Evolutionary conservation across 2,329 filamentous ascomycete species (phyloP).

Genomic region (Cadophora sp.): DNA sequence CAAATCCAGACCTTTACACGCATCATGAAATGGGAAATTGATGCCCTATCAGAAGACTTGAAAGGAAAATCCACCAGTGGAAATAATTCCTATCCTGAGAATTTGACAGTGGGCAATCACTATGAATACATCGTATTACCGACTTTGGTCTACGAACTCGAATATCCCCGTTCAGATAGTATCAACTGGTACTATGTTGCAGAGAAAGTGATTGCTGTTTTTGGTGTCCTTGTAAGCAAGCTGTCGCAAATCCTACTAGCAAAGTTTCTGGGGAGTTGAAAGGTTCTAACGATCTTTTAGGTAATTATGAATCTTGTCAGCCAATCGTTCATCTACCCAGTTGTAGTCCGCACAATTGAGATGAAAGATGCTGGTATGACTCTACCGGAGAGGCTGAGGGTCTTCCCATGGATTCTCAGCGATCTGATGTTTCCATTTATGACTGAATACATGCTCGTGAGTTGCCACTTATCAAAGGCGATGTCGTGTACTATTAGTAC

Average conservation of each 20-base stretch:
- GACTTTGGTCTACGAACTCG: constrained; percentile 79
- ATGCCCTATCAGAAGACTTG: constrained; percentile 65
- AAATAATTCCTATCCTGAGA: constrained; percentile 67
- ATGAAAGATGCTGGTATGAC: constrained; percentile 72
- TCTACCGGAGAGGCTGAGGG: constrained; percentile 63
- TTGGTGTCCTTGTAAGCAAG: constrained; percentile 65
- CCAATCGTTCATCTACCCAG: constrained; percentile 79
- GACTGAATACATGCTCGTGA: constrained; percentile 69
- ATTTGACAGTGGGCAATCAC: constrained; percentile 69
- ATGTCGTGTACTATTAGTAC: too few relatives aligned
- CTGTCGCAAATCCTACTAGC: neutral
- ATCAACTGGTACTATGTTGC: constrained; percentile 79
- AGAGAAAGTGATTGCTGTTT: constrained; percentile 73
- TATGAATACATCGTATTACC: constrained; percentile 78
- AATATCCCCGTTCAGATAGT: constrained; percentile 73
- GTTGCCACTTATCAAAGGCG: neutral
- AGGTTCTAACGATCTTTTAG: neutral
- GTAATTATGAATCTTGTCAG: constrained; percentile 80
- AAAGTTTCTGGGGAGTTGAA: neutral
- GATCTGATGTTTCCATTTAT: constrained; percentile 81
- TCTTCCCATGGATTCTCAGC: constrained; percentile 77
- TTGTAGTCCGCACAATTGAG: constrained; percentile 69
- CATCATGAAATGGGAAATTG: constrained; percentile 69
- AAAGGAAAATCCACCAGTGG: constrained; percentile 60
- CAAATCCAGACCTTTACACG: constrained; percentile 69